phyloP scores from a whole-genome alignment of 2,329 filamentous ascomycete species.

The Phaeosphaeriaceae sp. region DNA sequence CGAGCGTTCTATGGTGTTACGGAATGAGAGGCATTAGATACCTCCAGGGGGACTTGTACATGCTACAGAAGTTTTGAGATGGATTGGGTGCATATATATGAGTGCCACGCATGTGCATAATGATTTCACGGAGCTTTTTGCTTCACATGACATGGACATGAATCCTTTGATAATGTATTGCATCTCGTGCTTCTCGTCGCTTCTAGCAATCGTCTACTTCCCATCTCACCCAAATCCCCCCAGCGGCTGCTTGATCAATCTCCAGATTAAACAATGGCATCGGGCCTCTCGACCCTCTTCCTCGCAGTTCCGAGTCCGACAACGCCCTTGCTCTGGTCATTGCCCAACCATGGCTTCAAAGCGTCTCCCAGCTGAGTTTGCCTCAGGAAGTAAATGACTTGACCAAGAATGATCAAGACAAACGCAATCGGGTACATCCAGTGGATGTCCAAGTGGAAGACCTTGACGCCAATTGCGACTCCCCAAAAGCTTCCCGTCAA shows the following conservation, averaged over 20 bases:
- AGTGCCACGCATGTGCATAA: neutral
- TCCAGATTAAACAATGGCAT: constrained; percentile 30
- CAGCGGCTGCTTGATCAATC: neutral
- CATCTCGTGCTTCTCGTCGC: neutral
- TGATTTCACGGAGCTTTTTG: neutral
- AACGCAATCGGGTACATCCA: constrained; percentile 97
- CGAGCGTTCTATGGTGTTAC: constrained; percentile 1
- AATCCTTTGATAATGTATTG: neutral
- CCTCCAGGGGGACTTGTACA: constrained; percentile 4
- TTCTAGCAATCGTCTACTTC: neutral
- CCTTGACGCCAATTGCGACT: constrained; percentile 86
- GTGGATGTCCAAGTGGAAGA: constrained; percentile 82
- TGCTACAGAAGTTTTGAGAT: neutral
- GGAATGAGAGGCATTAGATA: constrained; percentile 5
- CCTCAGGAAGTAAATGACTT: constrained; percentile 86
- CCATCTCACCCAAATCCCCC: neutral
- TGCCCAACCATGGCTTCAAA: constrained; percentile 93
- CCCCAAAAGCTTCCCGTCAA: constrained; percentile 98
- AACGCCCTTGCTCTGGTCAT: constrained; percentile 73
- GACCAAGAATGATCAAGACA: constrained; percentile 85
- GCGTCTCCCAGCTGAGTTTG: constrained; percentile 85
- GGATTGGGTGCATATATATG: neutral
- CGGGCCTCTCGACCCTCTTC: constrained; percentile 39
- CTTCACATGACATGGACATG: neutral
- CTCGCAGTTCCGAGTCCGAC: constrained; percentile 40